Evolutionary conservation across 2,329 filamentous ascomycete species (phyloP).

Genomic region (Aspergillus puulaauensis): DNA sequence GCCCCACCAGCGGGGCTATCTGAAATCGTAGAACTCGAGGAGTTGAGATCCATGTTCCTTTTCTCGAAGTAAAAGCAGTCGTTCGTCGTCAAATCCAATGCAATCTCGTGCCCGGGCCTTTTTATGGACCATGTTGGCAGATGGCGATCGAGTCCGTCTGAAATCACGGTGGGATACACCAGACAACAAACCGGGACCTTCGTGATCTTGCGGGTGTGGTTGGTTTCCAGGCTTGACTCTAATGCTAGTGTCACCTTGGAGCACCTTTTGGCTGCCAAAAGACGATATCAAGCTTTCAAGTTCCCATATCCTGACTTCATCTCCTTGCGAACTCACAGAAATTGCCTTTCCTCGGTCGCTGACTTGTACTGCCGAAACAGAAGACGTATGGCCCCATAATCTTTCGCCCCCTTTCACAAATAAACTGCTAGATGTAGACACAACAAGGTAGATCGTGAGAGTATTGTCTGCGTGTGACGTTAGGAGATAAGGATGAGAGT

Average conservation of each 20-base stretch:
- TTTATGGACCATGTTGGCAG: slow-evolving; percentile 38
- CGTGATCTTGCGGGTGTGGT: slow-evolving; percentile 3
- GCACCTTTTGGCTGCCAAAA: slow-evolving; percentile 42
- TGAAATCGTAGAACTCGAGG: slow-evolving; percentile 85
- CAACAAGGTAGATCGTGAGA: slow-evolving; percentile 76
- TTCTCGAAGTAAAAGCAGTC: slow-evolving; percentile 82
- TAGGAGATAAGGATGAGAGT: slow-evolving; percentile 81
- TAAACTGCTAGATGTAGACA: slow-evolving; percentile 64
- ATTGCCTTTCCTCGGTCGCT: slow-evolving; percentile 83
- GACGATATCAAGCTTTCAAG: slow-evolving; percentile 69
- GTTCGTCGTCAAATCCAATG: slow-evolving; percentile 88
- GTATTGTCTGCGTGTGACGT: slow-evolving; percentile 86
- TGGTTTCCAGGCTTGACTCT: slow-evolving; percentile 47
- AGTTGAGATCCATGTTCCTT: slow-evolving; percentile 66
- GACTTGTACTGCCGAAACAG: slow-evolving; percentile 81
- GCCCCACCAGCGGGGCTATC: slow-evolving; percentile 40
- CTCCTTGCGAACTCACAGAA: slow-evolving; percentile 78
- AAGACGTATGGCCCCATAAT: slow-evolving; percentile 89
- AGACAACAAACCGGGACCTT: slow-evolving; percentile 1
- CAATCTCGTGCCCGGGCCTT: slow-evolving; percentile 56
- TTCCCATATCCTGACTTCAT: slow-evolving; percentile 84
- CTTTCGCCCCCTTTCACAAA: slow-evolving; percentile 71
- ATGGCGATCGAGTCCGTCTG: slow-evolving; percentile 17
- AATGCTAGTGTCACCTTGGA: slow-evolving; percentile 53
- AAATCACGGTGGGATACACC: slow-evolving; percentile 18